These are phyloP conservation scores for Fonsecaea nubica DNA, from an alignment of 2,329 filamentous ascomycete species.

Conservation along the genomic window DNA sequence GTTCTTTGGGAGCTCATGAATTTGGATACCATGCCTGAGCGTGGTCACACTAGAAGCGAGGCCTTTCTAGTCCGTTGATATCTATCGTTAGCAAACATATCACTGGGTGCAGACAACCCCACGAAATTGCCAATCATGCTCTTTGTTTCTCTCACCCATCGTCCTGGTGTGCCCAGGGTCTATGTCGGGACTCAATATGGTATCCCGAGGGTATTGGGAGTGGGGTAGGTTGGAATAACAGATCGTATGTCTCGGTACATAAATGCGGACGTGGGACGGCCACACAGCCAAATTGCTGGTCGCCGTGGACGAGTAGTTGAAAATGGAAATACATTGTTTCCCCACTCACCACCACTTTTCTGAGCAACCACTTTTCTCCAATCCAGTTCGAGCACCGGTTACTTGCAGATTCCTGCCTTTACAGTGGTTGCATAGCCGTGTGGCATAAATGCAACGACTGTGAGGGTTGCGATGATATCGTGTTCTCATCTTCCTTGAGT, in stretches of 20 bases:
- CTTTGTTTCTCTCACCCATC: background rate
- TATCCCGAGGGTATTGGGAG: background rate
- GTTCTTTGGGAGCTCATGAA: constrained; percentile 31
- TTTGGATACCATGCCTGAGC: constrained; percentile 1
- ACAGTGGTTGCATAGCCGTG: background rate
- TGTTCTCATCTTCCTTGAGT: background rate
- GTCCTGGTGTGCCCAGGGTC: background rate
- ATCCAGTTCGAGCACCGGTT: background rate
- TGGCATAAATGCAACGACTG: background rate
- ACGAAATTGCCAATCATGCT: background rate
- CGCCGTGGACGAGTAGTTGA: background rate
- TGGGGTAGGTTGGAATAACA: background rate
- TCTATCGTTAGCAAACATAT: background rate
- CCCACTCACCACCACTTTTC: background rate
- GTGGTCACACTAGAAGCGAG: background rate
- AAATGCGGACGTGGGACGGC: background rate
- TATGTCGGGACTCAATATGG: background rate
- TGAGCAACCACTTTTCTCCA: background rate
- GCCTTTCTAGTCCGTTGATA: background rate
- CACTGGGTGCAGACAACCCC: background rate
- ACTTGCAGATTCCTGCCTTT: background rate
- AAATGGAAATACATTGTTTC: background rate
- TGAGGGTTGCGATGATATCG: background rate
- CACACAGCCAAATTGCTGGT: background rate
- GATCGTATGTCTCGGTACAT: background rate